Evolutionary conservation across 352 stramenopile genomes (phyloP).

Genomic region (Phytophthora sp.): DNA sequence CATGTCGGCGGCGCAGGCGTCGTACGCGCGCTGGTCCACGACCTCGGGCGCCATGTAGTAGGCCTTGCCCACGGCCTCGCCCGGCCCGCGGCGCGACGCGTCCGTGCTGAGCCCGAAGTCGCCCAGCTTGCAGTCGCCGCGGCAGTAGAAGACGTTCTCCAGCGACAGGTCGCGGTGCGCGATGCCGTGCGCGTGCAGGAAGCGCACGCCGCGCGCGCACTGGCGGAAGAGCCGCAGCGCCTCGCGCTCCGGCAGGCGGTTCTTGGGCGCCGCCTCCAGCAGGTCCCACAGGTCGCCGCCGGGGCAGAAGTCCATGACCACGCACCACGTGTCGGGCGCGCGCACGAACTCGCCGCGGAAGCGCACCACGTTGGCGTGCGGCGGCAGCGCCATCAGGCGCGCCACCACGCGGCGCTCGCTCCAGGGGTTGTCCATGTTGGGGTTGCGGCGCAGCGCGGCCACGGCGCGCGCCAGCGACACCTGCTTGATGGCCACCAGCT

Average conservation of each 20-base stretch:
- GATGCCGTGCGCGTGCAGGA: slow-evolving; percentile 43
- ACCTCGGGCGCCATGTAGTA: too few relatives aligned
- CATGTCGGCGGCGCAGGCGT: slow-evolving; percentile 57
- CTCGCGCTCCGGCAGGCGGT: slow-evolving; percentile 23
- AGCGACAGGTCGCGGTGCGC: too few relatives aligned
- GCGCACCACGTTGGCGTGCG: slow-evolving; percentile 49
- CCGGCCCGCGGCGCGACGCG: slow-evolving; percentile 1
- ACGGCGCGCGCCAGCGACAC: slow-evolving; percentile 37
- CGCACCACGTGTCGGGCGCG: slow-evolving; percentile 40
- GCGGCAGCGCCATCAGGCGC: slow-evolving; percentile 26
- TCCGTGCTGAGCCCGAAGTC: slow-evolving; percentile 63
- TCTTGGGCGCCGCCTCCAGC: slow-evolving; percentile 30
- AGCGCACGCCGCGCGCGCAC: slow-evolving; percentile 38
- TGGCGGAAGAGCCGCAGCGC: slow-evolving; percentile 39
- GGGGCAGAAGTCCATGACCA: slow-evolving; percentile 61
- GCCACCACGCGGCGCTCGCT: slow-evolving; percentile 35
- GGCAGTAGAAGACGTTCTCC: slow-evolving; percentile 54
- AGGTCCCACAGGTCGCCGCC: slow-evolving; percentile 49
- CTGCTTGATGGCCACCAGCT: slow-evolving; percentile 59
- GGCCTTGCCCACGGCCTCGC: slow-evolving; percentile 43
- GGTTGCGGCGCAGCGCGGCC: slow-evolving; percentile 22
- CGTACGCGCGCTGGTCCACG: slow-evolving; percentile 51
- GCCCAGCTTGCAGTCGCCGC: slow-evolving; percentile 46
- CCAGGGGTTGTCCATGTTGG: slow-evolving; percentile 55
- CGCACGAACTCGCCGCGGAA: slow-evolving; percentile 50